Base-by-base conservation (phyloP, 202 grass and related monocot species). In the Setaria italica region DNA sequence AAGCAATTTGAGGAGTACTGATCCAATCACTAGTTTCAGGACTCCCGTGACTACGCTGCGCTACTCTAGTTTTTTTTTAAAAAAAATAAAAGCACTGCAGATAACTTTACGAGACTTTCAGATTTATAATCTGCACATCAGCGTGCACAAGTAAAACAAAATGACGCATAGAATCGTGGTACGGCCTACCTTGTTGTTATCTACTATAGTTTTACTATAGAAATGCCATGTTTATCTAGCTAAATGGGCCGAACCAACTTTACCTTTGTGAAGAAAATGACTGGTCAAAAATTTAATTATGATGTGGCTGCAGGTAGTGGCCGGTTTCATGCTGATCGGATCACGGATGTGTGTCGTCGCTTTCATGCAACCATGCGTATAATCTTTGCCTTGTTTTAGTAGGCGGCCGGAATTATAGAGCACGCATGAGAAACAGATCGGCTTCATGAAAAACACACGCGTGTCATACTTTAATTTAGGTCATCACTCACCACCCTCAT, bases 221-320 rank as follows among this genome's bases (percentile, higher is more conserved):
- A 67, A n/a, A 11, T 39, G 47, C 37, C 29, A 35, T 80, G 78
- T 56, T 57, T 81, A 81, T 70, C 79, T 33, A 3, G 53, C 15
- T 14, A 67, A 62, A 62, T n/a, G 17, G 30, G 19, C 15, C 45
- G 37, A 6, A 41, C 17, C n/a, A 39, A n/a, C 47, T 80, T 55
- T 30, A 42, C 33, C 70, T 84, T 84, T 76, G 11, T 66, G 55
- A 13, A 75, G 47, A 47, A 85, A 76, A 67, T 67, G 82, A 56
- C 82, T 1, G 20, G 49, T 32, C 21, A 10, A 47, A 17, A 77
- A 21, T 67, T 76, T 34, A 21, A 58, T 77, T 47, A 9, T 7
- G 33, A 34, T 12, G 15, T 4, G 39, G 6, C 29, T 48, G 39
- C 75, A 6, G 13, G 50, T 77, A 25, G 50, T 35, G 62, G 48